These are phyloP conservation scores for Verticillium longisporum DNA, from an alignment of 2,329 filamentous ascomycete genomes.

Conservation along the genomic window DNA sequence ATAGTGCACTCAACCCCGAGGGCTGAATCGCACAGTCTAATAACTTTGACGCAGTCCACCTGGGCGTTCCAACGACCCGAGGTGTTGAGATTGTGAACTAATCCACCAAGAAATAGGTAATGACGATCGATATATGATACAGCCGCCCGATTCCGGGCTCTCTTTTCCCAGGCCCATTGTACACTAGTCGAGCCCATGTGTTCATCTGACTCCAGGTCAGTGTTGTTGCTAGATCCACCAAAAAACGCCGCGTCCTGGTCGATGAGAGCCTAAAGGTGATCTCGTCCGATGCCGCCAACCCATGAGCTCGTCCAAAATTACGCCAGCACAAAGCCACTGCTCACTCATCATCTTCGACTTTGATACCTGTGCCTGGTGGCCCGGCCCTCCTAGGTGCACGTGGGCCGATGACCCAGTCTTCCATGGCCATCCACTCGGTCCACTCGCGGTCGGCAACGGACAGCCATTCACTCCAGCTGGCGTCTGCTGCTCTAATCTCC, in stretches of 20 bases:
- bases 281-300: neutral
- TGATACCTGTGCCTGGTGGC: neutral
- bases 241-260: neutral
- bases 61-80: neutral
- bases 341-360: neutral
- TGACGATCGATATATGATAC: neutral
- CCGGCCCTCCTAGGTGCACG: constrained; percentile 45
- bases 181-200: neutral
- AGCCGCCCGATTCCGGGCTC: neutral
- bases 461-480: constrained; percentile 88
- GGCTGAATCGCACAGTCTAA: neutral
- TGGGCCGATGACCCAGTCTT: constrained; percentile 97
- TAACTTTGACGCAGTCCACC: neutral
- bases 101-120: neutral
- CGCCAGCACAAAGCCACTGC: neutral
- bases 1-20: neutral
- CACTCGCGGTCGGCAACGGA: constrained; percentile 68
- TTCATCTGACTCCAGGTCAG: neutral
- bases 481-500: constrained; percentile 78
- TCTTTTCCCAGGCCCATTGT: neutral
- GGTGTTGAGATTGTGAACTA: neutral
- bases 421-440: constrained; percentile 95
- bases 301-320: neutral
- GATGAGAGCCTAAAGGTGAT: neutral
- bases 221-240: neutral